Conservation (phyloP, 2,329 filamentous ascomycete genomes). For the Colletotrichum costaricense region DNA sequence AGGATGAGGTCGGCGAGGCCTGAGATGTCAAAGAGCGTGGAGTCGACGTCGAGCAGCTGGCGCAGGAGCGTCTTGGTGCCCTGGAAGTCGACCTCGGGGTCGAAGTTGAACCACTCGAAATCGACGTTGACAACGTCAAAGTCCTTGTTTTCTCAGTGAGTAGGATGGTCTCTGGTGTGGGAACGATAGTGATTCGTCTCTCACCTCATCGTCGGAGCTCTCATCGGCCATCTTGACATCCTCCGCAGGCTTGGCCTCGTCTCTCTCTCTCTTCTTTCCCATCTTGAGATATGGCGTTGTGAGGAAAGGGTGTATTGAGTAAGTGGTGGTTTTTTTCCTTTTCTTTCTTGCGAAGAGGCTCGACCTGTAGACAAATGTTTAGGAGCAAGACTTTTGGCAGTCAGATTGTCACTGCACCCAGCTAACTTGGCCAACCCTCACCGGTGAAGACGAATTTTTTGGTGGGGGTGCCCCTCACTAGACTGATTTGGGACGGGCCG, state of each 20-base stretch:
- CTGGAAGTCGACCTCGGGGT: slow-evolving; percentile 91
- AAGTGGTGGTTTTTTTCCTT: no score
- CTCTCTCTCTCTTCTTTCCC: slow-evolving; percentile 64
- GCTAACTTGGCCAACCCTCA: not conserved
- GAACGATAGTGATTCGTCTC: slow-evolving; percentile 34
- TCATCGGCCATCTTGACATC: slow-evolving; percentile 63
- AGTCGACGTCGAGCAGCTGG: slow-evolving; percentile 92
- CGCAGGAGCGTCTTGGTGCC: slow-evolving; percentile 90
- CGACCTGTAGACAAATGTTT: not conserved
- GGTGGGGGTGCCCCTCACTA: slow-evolving; percentile 54
- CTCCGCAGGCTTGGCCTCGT: slow-evolving; percentile 56
- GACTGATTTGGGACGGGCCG: slow-evolving; percentile 39
- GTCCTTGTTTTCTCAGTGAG: slow-evolving; percentile 71
- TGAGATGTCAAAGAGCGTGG: slow-evolving; percentile 87
- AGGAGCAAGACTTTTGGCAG: not conserved
- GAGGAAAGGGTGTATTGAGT: not conserved
- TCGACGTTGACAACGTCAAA: slow-evolving; percentile 94
- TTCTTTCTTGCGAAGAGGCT: not conserved
- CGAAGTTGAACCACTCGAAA: slow-evolving; percentile 99
- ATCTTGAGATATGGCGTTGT: slow-evolving; percentile 43
- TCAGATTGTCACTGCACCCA: slow-evolving; percentile 18
- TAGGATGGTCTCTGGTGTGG: slow-evolving; percentile 17
- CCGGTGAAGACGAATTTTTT: slow-evolving; percentile 50
- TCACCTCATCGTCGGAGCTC: slow-evolving; percentile 65
- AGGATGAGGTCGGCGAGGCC: slow-evolving; percentile 87